Evolutionary conservation across 192 early-diverging fungal species (phyloP), one percentile per base, ranked within the genome.

Genomic region (Coemansia reversa): DNA sequence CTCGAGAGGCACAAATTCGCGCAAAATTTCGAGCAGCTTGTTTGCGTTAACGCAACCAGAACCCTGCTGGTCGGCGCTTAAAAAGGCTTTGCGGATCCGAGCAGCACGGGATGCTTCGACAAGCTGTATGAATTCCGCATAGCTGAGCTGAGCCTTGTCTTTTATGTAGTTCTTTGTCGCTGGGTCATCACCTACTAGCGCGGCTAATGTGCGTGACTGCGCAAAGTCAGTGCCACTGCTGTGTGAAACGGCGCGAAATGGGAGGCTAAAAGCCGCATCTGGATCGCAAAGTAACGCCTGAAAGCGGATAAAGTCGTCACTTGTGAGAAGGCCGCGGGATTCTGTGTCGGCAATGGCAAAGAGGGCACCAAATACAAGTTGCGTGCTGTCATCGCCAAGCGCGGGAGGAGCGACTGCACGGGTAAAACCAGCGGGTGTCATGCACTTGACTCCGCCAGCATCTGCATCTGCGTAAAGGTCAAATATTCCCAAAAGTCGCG

Each of bases 241-340:
- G 19, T 29, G 58, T 11, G 67, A 72, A 32, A 84, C 70, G 8
- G 72, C 62, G 7, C 70, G 57, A 62, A 84, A 85, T 11, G 81
- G 69, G 58, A 87, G 60, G 51, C 79, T 70, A 48, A 67, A 81
- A 27, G 84, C 83, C 20, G 85, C 85, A 60, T 84, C 82, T 20
- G 84, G 73, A 11, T 64, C 66, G 23, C 65, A 52, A n/a, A 88
- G 70, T 42, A 84, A 32, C 22, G 54, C 29, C 39, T 84, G 79
- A 64, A 89, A 87, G 29, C 60, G 58, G 19, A 83, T 27, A 67
- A 85, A 87, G 51, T 86, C 84, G 30, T 79, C 77, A 19, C 67
- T 64, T 45, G 81, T 72, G 29, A 86, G 60, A 30, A 59, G 22
- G 33, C 83, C 83, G 25, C 62, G 62, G 18, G 25, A 51, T 7